Base-by-base conservation (phyloP, 1,139 yeast species). In the Blastobotrys serpentis region DNA sequence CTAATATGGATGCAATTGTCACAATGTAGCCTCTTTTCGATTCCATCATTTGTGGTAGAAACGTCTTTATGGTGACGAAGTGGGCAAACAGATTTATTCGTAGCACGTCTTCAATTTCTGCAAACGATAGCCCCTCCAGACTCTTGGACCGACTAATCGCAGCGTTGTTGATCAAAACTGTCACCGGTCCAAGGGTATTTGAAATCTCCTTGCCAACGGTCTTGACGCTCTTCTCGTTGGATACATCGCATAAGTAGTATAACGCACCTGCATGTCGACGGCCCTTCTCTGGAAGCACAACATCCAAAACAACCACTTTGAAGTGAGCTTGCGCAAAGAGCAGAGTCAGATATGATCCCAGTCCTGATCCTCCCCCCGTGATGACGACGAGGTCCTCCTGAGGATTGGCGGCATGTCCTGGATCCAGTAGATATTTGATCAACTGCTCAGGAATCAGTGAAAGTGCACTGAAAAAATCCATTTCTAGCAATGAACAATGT, bases 351-450 rank as follows among this genome's bases (percentile, higher is more conserved):
- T 80, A 85, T 42, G 67, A 68, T 0, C 97, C 97, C 19, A 90
- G 70, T 0, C 97, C 97, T 0, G 79, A 69, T 2, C 78, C 63
- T 0, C 96, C 97, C 1, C 97, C 97, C 0, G 97, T 89, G 21
- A 90, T 71, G n/a, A 88, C 65, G 0, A 82, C 84, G 10, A 84
- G 29, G 26, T 50, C 53, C 3, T 18, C 7, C 14, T 19, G 26
- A 4, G 40, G 40, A 10, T 36, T 14, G 22, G 22, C 22, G 3
- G 22, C 40, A 19, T 36, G 40, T 18, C 25, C 40, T 13, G 40
- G 40, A 13, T 19, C 40, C 25, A 36, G 13, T 6, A 36, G 23
- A 13, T 13, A 13, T 11, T 19, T 36, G 25, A 17, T 36, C 8
- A 36, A 11, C 25, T 19, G 40, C 40, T 36, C 40, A 36, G 40